A percentile compares a stretch with the other conserved stretches of the same genome.
Evolutionary conservation across 306 rosid genomes (phyloP).

Genomic region (Trifolium dubium): DNA sequence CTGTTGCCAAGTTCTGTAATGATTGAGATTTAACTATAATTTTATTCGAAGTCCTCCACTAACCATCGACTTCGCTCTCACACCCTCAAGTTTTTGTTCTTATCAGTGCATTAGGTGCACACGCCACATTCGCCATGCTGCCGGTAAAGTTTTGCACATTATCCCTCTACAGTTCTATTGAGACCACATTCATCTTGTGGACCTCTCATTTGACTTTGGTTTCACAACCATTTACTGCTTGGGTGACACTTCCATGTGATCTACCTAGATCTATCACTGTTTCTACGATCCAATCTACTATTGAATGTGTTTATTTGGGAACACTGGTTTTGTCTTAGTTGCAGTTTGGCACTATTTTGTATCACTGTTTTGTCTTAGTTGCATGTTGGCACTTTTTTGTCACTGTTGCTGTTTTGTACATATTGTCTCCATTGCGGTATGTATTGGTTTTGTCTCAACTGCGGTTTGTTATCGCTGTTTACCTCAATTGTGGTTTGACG

Average conservation of each 20-base stretch:
- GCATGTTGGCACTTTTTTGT: not conserved
- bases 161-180: not conserved
- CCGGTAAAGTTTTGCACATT: not conserved
- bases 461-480: too few species aligned
- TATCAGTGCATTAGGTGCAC: not conserved
- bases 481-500: not conserved
- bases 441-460: too few species aligned
- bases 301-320: not conserved
- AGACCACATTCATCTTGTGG: not conserved
- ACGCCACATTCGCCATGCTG: not conserved
- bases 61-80: not conserved
- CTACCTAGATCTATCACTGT: not conserved
- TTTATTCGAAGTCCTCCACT: not conserved
- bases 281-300: not conserved
- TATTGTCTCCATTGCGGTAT: too few species aligned
- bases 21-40: not conserved
- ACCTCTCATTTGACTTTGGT: constrained; percentile 11
- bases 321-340: not conserved
- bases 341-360: not conserved
- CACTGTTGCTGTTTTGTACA: not conserved
- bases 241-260: not conserved
- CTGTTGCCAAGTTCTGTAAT: not conserved
- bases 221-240: not conserved
- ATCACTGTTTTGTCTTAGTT: not conserved
- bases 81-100: not conserved